Conservation (phyloP, 345 rosid species). For the Eucalyptus albens region DNA sequence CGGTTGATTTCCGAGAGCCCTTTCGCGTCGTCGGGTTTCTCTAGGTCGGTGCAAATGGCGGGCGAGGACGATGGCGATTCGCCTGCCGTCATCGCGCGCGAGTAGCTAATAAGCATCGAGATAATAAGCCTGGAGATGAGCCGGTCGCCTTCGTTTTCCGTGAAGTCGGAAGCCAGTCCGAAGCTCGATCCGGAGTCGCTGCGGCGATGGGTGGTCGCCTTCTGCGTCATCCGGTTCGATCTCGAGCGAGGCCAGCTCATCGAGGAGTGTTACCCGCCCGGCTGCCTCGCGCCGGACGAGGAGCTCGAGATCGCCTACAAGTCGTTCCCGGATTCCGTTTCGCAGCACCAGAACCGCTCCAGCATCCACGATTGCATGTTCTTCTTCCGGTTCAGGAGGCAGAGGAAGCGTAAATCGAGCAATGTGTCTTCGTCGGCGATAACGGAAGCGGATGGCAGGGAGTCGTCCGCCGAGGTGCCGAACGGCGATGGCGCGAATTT, state of each 20-base stretch:
- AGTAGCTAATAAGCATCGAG: not conserved
- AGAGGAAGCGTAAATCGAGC: slow-evolving; percentile 12
- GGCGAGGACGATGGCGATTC: not conserved
- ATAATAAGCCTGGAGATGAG: slow-evolving; percentile 41
- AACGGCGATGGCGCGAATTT: not conserved
- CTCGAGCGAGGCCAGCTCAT: slow-evolving; percentile 95
- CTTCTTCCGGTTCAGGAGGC: slow-evolving; percentile 82
- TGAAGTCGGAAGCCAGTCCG: slow-evolving; percentile 50
- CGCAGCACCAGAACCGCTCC: slow-evolving; percentile 78
- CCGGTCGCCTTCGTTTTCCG: slow-evolving; percentile 80
- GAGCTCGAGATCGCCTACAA: slow-evolving; percentile 89
- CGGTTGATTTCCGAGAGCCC: not conserved
- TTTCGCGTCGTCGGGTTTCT: not conserved
- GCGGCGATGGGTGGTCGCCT: slow-evolving; percentile 73
- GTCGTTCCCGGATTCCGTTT: slow-evolving; percentile 94
- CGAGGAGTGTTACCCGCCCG: slow-evolving; percentile 85
- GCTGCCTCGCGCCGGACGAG: slow-evolving; percentile 53
- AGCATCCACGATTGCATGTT: slow-evolving; percentile 97
- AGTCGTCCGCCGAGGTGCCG: not conserved
- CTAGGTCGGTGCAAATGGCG: not conserved
- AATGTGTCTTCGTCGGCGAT: slow-evolving; percentile 13
- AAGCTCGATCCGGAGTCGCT: slow-evolving; percentile 57
- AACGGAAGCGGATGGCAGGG: slow-evolving; percentile 12
- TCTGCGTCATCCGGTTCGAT: slow-evolving; percentile 86
- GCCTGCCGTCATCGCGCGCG: not conserved